These are phyloP conservation scores for Verticillium dahliae DNA, from an alignment of 2,329 filamentous ascomycete genomes.

Conservation along the genomic window DNA sequence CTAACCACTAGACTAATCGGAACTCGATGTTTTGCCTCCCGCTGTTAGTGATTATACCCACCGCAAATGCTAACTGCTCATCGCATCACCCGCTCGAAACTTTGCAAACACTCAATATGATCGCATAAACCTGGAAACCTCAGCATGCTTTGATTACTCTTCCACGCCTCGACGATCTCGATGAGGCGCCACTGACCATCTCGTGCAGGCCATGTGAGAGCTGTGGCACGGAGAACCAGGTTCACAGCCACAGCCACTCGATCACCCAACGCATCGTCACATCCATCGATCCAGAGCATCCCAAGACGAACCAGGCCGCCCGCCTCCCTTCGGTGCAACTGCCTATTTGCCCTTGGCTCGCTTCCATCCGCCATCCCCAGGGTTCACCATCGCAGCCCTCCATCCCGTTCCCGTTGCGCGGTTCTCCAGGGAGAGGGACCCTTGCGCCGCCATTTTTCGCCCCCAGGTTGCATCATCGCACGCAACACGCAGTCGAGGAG, in stretches of 20 bases:
- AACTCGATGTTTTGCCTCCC: fast-evolving
- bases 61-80: no score
- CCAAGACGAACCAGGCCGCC: neutral
- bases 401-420: neutral
- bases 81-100: no score
- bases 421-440: neutral
- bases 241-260: neutral
- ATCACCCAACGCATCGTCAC: neutral
- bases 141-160: neutral
- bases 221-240: neutral
- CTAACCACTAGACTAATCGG: slow-evolving; percentile 1
- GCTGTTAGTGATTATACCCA: neutral
- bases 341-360: neutral
- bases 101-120: neutral
- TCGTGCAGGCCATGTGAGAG: neutral
- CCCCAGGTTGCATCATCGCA: neutral
- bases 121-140: neutral
- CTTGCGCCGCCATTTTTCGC: neutral
- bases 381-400: neutral
- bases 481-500: neutral
- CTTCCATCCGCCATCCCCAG: neutral
- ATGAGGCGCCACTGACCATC: neutral
- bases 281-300: neutral
- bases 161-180: neutral
- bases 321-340: neutral